These are phyloP conservation scores for Artemisia annua DNA, from an alignment of 129 eudicot genomes.

Conservation along the genomic window DNA sequence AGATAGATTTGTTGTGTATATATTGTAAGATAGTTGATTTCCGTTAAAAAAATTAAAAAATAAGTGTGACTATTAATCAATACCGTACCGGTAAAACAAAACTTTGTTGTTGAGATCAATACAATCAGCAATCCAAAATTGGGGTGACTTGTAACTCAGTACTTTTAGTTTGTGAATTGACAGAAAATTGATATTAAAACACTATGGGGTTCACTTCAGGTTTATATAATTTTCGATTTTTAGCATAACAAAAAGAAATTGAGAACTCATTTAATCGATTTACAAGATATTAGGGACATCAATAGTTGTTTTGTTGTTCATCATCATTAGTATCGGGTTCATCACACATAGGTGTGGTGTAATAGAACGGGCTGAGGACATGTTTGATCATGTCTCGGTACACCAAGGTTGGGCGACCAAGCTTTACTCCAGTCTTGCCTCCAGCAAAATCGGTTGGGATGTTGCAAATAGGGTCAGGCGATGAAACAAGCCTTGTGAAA, in stretches of 20 bases:
- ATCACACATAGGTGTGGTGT: conserved; percentile 91
- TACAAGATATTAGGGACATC: background rate
- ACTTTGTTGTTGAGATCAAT: background rate
- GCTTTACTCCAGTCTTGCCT: conserved; percentile 71
- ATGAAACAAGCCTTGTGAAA: conserved; percentile 71
- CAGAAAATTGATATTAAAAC: too few relatives aligned
- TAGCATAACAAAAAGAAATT: conserved; percentile 9
- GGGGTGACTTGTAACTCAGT: background rate
- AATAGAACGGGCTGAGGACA: conserved; percentile 57
- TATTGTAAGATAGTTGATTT: too few relatives aligned
- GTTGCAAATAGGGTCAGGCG: conserved; percentile 79
- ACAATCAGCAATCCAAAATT: background rate
- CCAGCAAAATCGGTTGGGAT: conserved; percentile 65
- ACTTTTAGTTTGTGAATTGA: too few relatives aligned
- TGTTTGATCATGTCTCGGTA: conserved; percentile 65
- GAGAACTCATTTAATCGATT: background rate
- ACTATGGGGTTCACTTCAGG: background rate
- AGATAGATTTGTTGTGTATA: too few relatives aligned
- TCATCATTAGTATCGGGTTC: conserved; percentile 50
- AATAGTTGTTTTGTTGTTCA: conserved; percentile 33
- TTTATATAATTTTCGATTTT: background rate
- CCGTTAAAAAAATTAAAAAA: too few relatives aligned
- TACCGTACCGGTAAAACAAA: background rate
- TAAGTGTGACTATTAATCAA: too few relatives aligned
- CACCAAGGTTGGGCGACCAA: conserved; percentile 62